phyloP scores from a whole-genome alignment of 441 rosid species.

The Pelargonium cotyledonis region DNA sequence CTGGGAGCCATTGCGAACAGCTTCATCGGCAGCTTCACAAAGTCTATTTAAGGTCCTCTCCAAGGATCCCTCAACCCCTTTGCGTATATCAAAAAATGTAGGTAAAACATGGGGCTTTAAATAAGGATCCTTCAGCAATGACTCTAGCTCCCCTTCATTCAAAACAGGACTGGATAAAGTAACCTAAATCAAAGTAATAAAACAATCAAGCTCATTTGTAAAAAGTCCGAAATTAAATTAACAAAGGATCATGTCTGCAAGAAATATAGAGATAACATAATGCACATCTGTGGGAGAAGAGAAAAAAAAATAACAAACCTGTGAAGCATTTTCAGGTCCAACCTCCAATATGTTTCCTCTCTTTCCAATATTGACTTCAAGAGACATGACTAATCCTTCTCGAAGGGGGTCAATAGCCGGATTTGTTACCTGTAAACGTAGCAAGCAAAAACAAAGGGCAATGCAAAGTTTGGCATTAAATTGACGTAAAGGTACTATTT shows the following conservation, averaged over 20 bases:
- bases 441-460: conserved; percentile 6
- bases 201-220: neutral
- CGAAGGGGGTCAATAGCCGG: conserved; percentile 98
- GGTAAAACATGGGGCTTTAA: conserved; percentile 64
- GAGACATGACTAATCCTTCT: conserved; percentile 98
- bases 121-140: conserved; percentile 59
- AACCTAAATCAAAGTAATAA: conserved; percentile 45
- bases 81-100: conserved; percentile 81
- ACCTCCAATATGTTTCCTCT: conserved; percentile 88
- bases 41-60: conserved; percentile 57
- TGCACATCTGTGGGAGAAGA: neutral
- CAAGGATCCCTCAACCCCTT: conserved; percentile 88
- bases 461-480: conserved; percentile 5
- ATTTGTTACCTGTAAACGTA: conserved; percentile 69
- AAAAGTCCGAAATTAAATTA: neutral
- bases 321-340: conserved; percentile 94
- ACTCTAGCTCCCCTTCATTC: conserved; percentile 88
- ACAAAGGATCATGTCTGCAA: conserved; percentile 13
- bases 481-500: neutral
- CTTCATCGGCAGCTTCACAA: conserved; percentile 98
- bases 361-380: conserved; percentile 90
- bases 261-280: neutral
- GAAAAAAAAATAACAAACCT: conserved; percentile 42
- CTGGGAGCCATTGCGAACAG: conserved; percentile 94
- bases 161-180: conserved; percentile 76